These are phyloP conservation scores for Fusarium heterosporum DNA, from an alignment of 2,329 filamentous ascomycete genomes.

Conservation along the genomic window DNA sequence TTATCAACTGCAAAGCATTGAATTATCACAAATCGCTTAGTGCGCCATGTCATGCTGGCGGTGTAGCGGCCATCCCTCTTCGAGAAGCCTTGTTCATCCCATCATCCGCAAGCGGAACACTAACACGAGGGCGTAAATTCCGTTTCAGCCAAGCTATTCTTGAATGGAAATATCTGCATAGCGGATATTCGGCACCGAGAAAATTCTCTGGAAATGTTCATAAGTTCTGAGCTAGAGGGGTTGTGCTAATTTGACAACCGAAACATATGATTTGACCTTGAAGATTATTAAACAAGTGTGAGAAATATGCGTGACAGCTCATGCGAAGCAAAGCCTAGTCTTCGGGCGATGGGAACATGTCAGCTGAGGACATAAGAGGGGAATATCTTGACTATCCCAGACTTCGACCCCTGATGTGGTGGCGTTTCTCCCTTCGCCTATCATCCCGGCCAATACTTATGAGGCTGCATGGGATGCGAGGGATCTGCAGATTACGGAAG, in stretches of 20 bases:
- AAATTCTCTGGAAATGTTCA: neutral
- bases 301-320: neutral
- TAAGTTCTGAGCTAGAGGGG: neutral
- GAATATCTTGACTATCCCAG: slow-evolving; percentile 17
- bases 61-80: neutral
- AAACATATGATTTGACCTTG: neutral
- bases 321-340: neutral
- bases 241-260: neutral
- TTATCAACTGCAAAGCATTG: neutral
- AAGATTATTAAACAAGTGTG: neutral
- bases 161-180: neutral
- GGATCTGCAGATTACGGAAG: neutral
- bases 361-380: slow-evolving; percentile 3
- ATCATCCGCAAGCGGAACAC: slow-evolving; percentile 11
- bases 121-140: neutral
- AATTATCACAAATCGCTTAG: neutral
- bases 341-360: slow-evolving; percentile 4
- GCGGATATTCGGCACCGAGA: neutral
- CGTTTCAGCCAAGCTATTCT: neutral
- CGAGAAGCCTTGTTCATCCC: slow-evolving; percentile 10
- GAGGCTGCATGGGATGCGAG: slow-evolving; percentile 16
- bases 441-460: slow-evolving; percentile 27
- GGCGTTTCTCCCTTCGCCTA: slow-evolving; percentile 29
- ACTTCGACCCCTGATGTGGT: slow-evolving; percentile 14
- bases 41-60: neutral